phyloP scores from a whole-genome alignment of 2,329 filamentous ascomycete genomes.

The Hortaea sp. region DNA sequence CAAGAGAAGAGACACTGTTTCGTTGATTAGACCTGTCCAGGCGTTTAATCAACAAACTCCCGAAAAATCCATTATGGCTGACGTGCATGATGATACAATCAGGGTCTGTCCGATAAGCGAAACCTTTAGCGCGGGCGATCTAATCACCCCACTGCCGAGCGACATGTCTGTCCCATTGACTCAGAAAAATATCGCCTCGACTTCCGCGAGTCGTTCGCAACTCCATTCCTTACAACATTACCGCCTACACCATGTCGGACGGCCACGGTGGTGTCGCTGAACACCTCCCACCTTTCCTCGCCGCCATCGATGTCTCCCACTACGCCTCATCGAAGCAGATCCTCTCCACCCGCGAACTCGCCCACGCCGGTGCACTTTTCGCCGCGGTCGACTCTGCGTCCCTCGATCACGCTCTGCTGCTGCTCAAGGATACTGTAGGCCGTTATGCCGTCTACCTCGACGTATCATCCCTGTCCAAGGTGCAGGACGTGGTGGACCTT shows the following conservation, averaged over 20 bases:
- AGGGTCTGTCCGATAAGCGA: neutral
- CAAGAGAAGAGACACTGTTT: too few species aligned
- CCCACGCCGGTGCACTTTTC: slow-evolving; percentile 50
- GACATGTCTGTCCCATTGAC: neutral
- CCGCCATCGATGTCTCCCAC: slow-evolving; percentile 37
- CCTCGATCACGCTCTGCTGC: slow-evolving; percentile 38
- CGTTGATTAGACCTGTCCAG: too few species aligned
- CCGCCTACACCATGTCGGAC: neutral
- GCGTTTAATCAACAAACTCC: too few species aligned
- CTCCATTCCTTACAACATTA: neutral
- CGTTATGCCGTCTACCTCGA: slow-evolving; percentile 61
- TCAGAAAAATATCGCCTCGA: neutral
- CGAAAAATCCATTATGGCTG: too few species aligned
- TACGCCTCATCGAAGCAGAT: slow-evolving; percentile 34
- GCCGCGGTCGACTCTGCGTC: slow-evolving; percentile 37
- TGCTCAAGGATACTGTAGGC: slow-evolving; percentile 48
- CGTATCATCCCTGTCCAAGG: slow-evolving; percentile 56
- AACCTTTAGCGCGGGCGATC: neutral
- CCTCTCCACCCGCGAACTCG: slow-evolving; percentile 37
- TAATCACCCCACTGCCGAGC: neutral
- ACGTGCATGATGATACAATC: too few species aligned
- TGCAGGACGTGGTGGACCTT: slow-evolving; percentile 66
- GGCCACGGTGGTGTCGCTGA: slow-evolving; percentile 3
- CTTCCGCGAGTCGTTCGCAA: neutral
- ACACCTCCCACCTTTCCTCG: slow-evolving; percentile 33